Conservation (phyloP, 2,329 filamentous ascomycete genomes). For the Verticillium albo-atrum region DNA sequence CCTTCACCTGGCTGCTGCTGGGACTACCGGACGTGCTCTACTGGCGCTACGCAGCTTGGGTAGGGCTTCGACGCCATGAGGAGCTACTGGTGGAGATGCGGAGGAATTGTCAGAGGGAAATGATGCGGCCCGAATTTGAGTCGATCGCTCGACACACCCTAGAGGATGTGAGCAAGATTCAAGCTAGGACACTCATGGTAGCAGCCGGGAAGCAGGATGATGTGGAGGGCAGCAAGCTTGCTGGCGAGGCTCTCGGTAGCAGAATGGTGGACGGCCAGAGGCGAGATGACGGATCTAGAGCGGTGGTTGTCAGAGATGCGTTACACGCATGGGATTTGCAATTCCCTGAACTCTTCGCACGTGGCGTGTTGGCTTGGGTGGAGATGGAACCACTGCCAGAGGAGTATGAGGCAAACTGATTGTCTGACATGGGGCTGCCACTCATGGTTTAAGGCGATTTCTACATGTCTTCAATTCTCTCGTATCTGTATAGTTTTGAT, state of each 20-base stretch:
- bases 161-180: constrained; percentile 18
- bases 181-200: constrained; percentile 21
- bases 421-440: neutral
- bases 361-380: constrained; percentile 30
- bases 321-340: constrained; percentile 37
- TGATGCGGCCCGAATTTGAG: constrained; percentile 17
- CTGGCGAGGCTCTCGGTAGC: constrained; percentile 17
- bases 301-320: constrained; percentile 27
- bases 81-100: constrained; percentile 27
- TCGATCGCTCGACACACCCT: constrained; percentile 18
- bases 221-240: constrained; percentile 21
- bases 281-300: constrained; percentile 19
- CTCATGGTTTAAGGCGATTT: too few relatives aligned
- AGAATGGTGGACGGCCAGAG: constrained; percentile 12
- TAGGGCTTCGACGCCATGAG: constrained; percentile 20
- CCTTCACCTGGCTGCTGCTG: constrained; percentile 3
- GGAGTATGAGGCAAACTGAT: constrained; percentile 9
- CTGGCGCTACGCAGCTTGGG: constrained; percentile 18
- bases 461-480: too few relatives aligned
- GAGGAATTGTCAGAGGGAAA: constrained; percentile 22
- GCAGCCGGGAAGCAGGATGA: constrained; percentile 28
- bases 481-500: too few relatives aligned
- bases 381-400: constrained; percentile 19
- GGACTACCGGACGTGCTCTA: constrained; percentile 21
- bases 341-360: constrained; percentile 31